A percentile compares a stretch with the other conserved stretches of the same genome.
phyloP scores from a whole-genome alignment of 345 rosid genomes.

The Eucalyptus melliodora region DNA sequence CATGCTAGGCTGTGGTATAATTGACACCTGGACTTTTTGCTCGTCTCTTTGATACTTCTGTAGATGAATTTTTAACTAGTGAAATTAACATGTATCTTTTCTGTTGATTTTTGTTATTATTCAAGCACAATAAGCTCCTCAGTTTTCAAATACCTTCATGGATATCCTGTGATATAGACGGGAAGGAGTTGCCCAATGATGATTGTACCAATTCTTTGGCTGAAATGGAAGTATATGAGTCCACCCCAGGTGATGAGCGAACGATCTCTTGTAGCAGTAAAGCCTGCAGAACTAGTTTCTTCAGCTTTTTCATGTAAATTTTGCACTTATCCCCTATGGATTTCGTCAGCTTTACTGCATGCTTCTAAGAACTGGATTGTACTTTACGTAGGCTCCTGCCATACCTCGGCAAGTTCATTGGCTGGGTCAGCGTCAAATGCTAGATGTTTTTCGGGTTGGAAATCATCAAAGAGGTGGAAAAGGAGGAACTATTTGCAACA shows the following conservation, averaged over 20 bases:
- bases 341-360: not conserved
- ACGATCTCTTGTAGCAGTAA: conserved; percentile 38
- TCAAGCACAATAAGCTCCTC: conserved; percentile 71
- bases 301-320: not conserved
- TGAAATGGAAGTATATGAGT: conserved; percentile 90
- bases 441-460: conserved; percentile 47
- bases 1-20: not conserved
- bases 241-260: conserved; percentile 12
- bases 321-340: too few species aligned
- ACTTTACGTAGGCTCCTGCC: conserved; percentile 35
- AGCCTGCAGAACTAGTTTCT: not conserved
- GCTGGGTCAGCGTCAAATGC: conserved; percentile 35
- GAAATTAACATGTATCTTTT: not conserved
- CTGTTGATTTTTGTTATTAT: not conserved
- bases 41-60: not conserved
- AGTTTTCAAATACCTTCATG: conserved; percentile 73
- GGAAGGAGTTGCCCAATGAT: conserved; percentile 48
- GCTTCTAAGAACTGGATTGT: not conserved
- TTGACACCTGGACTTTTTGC: not conserved
- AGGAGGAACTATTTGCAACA: conserved; percentile 70
- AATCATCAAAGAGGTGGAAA: conserved; percentile 85
- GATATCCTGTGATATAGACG: conserved; percentile 74
- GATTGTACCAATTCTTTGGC: conserved; percentile 38
- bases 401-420: conserved; percentile 22
- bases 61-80: not conserved